These are phyloP conservation scores for Gamsiella multidivaricata DNA, from an alignment of 192 early-diverging fungal genomes.

Conservation along the genomic window DNA sequence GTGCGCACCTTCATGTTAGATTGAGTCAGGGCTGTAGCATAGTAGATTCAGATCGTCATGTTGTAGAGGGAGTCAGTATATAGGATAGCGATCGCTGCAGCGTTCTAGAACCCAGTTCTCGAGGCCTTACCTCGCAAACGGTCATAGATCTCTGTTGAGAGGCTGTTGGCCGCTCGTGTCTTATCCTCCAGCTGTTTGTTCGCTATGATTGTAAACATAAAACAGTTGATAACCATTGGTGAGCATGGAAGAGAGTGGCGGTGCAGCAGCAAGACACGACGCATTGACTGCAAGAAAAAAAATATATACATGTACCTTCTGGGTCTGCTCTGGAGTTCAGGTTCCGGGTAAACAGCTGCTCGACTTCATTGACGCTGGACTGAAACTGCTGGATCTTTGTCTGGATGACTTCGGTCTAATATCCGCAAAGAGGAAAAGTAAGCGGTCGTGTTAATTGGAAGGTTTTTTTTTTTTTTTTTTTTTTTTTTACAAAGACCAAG, in stretches of 20 bases:
- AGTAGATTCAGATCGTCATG: no score
- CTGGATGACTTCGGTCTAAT: slow-evolving; percentile 47
- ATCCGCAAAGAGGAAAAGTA: neutral
- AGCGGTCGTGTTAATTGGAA: no score
- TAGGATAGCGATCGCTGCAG: no score
- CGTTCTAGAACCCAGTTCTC: no score
- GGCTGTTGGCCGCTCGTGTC: slow-evolving; percentile 28
- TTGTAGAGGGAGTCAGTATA: neutral
- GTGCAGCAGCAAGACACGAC: no score
- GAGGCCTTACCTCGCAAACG: slow-evolving; percentile 36
- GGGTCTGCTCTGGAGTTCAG: slow-evolving; percentile 11
- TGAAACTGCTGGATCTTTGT: slow-evolving; percentile 52
- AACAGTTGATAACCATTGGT: neutral
- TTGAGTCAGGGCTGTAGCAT: slow-evolving; percentile 19
- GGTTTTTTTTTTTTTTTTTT: no score
- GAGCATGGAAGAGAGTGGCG: no score
- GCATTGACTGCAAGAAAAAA: no score
- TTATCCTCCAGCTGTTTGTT: slow-evolving; percentile 30
- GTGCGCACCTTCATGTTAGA: slow-evolving; percentile 36
- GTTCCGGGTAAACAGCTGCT: slow-evolving; percentile 39
- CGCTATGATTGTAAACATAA: neutral
- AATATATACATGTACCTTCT: no score
- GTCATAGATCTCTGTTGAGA: slow-evolving; percentile 47
- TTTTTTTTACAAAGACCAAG: no score
- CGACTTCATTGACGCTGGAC: slow-evolving; percentile 35